Percentiles rank a stretch among this genome's conserved stretches.
These are phyloP conservation scores for Lepraria neglecta DNA, from an alignment of 495 filamentous ascomycete species.

Conservation along the genomic window DNA sequence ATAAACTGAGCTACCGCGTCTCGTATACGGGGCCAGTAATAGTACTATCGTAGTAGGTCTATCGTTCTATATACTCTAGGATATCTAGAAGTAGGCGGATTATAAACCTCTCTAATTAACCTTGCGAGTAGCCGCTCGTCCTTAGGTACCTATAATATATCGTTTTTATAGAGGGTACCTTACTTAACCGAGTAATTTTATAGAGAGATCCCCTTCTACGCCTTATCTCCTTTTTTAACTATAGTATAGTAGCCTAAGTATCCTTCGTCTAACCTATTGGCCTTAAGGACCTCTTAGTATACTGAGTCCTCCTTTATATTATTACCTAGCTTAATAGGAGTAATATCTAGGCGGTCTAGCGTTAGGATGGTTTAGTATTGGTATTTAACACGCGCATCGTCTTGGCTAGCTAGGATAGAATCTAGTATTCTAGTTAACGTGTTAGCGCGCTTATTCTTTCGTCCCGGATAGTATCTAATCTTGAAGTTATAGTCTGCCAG, in stretches of 20 bases:
- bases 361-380: conserved; percentile 9
- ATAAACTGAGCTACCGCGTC: neutral
- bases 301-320: neutral
- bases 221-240: neutral
- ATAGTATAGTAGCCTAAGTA: neutral
- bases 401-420: neutral
- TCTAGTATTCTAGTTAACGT: conserved; percentile 19
- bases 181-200: neutral
- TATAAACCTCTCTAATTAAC: conserved; percentile 4
- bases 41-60: neutral
- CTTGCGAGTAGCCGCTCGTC: neutral
- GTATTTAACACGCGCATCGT: neutral
- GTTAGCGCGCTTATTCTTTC: conserved; percentile 20
- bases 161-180: neutral
- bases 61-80: neutral
- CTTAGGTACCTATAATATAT: neutral
- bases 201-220: neutral
- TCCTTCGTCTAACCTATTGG: neutral
- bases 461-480: conserved; percentile 4
- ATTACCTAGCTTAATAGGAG: neutral
- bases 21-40: neutral
- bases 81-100: neutral
- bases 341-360: neutral
- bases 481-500: too few relatives aligned
- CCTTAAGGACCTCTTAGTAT: neutral